Evolutionary conservation across 805 yeast genomes (phyloP), one percentile per base, ranked within the genome.

Genomic region (Priceomyces fermenticarens): DNA sequence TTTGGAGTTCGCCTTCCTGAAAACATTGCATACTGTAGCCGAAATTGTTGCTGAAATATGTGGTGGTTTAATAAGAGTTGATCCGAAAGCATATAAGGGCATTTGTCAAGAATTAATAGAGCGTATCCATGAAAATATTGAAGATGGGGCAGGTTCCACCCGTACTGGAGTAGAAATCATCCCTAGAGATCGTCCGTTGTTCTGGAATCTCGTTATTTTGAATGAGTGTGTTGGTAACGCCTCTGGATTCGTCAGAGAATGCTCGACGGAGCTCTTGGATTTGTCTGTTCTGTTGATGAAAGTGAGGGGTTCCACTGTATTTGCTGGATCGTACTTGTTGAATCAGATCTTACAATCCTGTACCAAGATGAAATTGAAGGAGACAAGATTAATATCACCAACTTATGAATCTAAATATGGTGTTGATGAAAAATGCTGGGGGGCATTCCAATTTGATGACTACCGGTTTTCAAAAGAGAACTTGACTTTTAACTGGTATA

Each of bases 101-200:
- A 57, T 78, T 20, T 70, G 75, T 29, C 58, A 66, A 0, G 52
- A 69, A n/a, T 60, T 85, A 13, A 62, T 73, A 36, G 68, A 67
- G 4, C 73, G 73, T 39, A 80, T 90, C 17, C 66, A 70, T 29
- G 78, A 73, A 27, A 96, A 91, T 54, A 70, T 91, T 14, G 87
- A 82, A 48, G 85, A 90, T 47, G 85, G 80, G 2, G 97, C 97
- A 0, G 98, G 97, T 3, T 62, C 76, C 1, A 67, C 81, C 0
- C 75, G 96, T 57, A 74, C 79, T 4, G 78, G 83, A 0, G 67
- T 75, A 5, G 90, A 85, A 25, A 70, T 85, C 17, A 70, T 81
- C 20, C 86, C 86, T n/a, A 73, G 89, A 32, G 98, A 93, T 60
- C 83, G 83, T 25, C 77, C 82, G 13, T 63, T 93, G 7, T 79